phyloP scores from a whole-genome alignment of 208 protist species.

The Tritrichomonas foetus region DNA sequence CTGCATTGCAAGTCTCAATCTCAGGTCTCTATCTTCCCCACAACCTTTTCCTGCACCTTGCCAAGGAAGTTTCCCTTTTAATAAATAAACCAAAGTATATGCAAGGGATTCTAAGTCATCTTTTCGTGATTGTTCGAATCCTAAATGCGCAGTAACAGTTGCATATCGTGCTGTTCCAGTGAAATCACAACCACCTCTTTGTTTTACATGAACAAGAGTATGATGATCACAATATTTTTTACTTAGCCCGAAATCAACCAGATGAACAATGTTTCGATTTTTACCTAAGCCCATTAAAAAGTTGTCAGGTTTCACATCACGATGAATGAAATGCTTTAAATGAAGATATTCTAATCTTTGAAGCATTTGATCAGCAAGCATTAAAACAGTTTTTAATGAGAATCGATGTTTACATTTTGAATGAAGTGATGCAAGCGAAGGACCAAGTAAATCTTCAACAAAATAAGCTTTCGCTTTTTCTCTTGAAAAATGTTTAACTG shows the following conservation, averaged over 20 bases:
- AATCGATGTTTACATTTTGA: constrained; percentile 65
- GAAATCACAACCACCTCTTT: constrained; percentile 95
- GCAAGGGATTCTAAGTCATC: not conserved
- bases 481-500: constrained; percentile 80
- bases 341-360: constrained; percentile 88
- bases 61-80: not conserved
- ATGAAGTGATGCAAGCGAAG: constrained; percentile 93
- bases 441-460: constrained; percentile 96
- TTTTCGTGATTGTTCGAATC: constrained; percentile 77
- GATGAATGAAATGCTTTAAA: constrained; percentile 89
- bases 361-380: too few relatives aligned
- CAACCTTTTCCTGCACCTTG: not conserved
- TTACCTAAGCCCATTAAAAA: constrained; percentile 91
- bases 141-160: constrained; percentile 97
- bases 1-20: not conserved
- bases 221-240: constrained; percentile 96
- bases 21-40: not conserved
- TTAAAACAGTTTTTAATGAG: constrained; percentile 91
- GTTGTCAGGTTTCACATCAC: constrained; percentile 95
- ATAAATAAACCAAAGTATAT: not conserved
- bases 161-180: constrained; percentile 98
- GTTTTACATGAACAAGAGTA: constrained; percentile 96
- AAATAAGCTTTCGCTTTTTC: constrained; percentile 94
- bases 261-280: constrained; percentile 52
- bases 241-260: constrained; percentile 73